Conservation (phyloP, 805 yeast genomes). For the Candida corydali region DNA sequence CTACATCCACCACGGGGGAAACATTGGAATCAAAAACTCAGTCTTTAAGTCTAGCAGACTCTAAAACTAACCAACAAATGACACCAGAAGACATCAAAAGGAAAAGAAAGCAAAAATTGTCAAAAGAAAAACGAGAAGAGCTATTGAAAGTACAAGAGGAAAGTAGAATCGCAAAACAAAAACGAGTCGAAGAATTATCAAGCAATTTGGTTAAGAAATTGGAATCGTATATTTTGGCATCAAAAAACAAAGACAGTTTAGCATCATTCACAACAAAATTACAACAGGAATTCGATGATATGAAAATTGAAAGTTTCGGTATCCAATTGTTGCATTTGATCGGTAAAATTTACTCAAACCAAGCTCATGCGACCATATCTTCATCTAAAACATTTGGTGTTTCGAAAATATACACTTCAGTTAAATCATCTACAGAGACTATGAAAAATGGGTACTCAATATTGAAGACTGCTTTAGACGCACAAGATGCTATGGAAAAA, state of each 20-base stretch:
- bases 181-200: slow-evolving; percentile 49
- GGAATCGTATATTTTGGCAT: slow-evolving; percentile 51
- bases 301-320: slow-evolving; percentile 95
- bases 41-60: neutral
- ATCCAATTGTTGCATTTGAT: slow-evolving; percentile 79
- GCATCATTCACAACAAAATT: slow-evolving; percentile 51
- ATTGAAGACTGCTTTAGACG: slow-evolving; percentile 80
- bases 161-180: slow-evolving; percentile 46
- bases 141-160: slow-evolving; percentile 48
- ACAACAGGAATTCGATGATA: slow-evolving; percentile 62
- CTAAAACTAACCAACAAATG: slow-evolving; percentile 1
- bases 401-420: slow-evolving; percentile 74
- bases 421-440: slow-evolving; percentile 79
- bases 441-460: slow-evolving; percentile 83
- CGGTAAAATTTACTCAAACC: slow-evolving; percentile 71
- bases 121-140: slow-evolving; percentile 44
- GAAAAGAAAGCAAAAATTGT: slow-evolving; percentile 27
- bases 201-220: slow-evolving; percentile 47
- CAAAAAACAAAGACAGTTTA: slow-evolving; percentile 57
- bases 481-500: slow-evolving; percentile 67
- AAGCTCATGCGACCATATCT: slow-evolving; percentile 68
- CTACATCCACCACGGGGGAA: neutral
- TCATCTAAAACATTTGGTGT: slow-evolving; percentile 83
- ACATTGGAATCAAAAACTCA: slow-evolving; percentile 1
- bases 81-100: slow-evolving; percentile 21